Percentiles rank a stretch among this genome's conserved stretches.
These are phyloP conservation scores for Candida incommunis DNA, from an alignment of 805 yeast genomes.

Conservation along the genomic window DNA sequence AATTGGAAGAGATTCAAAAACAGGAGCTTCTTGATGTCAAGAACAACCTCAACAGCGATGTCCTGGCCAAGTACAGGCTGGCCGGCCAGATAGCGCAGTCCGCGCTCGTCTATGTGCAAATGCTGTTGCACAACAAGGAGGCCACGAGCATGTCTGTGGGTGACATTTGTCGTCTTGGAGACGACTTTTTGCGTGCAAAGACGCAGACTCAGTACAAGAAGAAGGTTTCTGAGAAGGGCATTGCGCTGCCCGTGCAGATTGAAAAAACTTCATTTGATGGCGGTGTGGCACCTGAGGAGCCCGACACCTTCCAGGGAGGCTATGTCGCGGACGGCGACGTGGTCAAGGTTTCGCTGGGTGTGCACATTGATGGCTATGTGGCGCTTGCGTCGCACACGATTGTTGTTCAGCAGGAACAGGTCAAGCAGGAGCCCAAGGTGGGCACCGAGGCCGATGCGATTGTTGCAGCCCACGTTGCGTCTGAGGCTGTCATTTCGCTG, in stretches of 20 bases:
- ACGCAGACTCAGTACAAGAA: constrained; percentile 44
- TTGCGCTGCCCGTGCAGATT: constrained; percentile 80
- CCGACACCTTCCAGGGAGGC: constrained; percentile 24
- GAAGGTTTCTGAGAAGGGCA: constrained; percentile 59
- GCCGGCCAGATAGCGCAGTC: constrained; percentile 88
- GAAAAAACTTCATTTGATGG: constrained; percentile 66
- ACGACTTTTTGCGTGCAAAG: constrained; percentile 52
- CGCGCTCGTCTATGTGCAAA: constrained; percentile 49
- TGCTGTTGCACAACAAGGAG: constrained; percentile 56
- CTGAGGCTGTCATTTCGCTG: constrained; percentile 68
- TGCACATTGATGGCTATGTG: constrained; percentile 91
- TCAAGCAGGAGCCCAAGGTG: constrained; percentile 51
- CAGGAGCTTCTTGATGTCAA: neutral
- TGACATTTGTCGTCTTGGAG: constrained; percentile 74
- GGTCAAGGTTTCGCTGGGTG: constrained; percentile 74
- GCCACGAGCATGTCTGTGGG: constrained; percentile 39
- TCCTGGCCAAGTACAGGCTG: constrained; percentile 63
- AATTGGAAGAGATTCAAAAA: constrained; percentile 1
- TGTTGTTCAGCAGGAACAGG: constrained; percentile 42
- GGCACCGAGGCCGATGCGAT: constrained; percentile 83
- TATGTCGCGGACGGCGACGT: constrained; percentile 64
- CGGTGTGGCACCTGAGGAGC: constrained; percentile 73
- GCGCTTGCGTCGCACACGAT: constrained; percentile 76
- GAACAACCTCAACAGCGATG: neutral
- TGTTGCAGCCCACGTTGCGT: constrained; percentile 80